Percentiles rank a stretch among this genome's conserved stretches.
These are phyloP conservation scores for Sisymbrium irio DNA, from an alignment of 345 rosid genomes.

Conservation along the genomic window DNA sequence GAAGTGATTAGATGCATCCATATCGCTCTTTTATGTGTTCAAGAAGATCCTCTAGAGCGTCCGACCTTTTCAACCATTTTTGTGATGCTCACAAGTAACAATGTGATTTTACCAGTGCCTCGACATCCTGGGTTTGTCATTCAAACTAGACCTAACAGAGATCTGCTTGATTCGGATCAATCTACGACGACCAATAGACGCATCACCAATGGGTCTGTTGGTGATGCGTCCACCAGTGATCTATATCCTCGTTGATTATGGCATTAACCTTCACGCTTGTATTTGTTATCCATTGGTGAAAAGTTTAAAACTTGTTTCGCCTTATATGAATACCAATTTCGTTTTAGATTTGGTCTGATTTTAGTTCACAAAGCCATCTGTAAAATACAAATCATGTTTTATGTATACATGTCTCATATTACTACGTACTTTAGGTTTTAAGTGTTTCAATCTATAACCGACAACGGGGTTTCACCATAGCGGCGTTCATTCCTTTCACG, in stretches of 20 bases:
- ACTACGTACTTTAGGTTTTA: too few relatives aligned
- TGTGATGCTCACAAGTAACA: slow-evolving; percentile 41
- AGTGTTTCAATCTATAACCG: too few relatives aligned
- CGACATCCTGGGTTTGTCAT: slow-evolving; percentile 40
- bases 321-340: too few relatives aligned
- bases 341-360: too few relatives aligned
- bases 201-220: slow-evolving; percentile 27
- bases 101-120: slow-evolving; percentile 35
- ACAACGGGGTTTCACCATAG: too few relatives aligned
- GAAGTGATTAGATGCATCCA: slow-evolving; percentile 53
- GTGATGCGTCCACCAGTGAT: slow-evolving; percentile 39
- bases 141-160: background rate
- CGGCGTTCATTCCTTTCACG: too few relatives aligned
- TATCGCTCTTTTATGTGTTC: slow-evolving; percentile 61
- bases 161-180: slow-evolving; percentile 4
- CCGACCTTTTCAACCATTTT: slow-evolving; percentile 48
- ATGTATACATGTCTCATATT: too few relatives aligned
- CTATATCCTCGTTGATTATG: slow-evolving; percentile 41
- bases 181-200: slow-evolving; percentile 16
- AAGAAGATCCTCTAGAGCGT: slow-evolving; percentile 52
- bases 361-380: too few relatives aligned
- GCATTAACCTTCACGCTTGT: background rate
- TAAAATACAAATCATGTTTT: too few relatives aligned
- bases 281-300: too few relatives aligned
- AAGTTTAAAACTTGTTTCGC: too few relatives aligned